Evolutionary conservation across 805 yeast species (phyloP).

Genomic region (Suhomyces kilbournensis): DNA sequence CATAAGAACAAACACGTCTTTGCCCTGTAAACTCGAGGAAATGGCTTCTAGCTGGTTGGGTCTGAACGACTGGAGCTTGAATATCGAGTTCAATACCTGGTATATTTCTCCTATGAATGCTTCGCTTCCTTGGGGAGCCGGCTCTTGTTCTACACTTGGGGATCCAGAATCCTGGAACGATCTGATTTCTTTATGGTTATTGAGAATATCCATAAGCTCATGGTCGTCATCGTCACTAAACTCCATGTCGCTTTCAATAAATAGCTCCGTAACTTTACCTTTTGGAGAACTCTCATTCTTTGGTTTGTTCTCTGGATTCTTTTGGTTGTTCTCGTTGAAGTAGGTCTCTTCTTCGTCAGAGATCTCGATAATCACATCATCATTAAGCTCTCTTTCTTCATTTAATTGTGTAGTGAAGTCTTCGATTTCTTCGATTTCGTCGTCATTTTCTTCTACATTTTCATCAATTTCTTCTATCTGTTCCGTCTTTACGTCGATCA

Average conservation of each 20-base stretch:
- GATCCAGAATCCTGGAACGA: neutral
- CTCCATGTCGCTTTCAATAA: neutral
- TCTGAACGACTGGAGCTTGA: slow-evolving; percentile 67
- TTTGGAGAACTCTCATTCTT: neutral
- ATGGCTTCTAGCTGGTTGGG: slow-evolving; percentile 86
- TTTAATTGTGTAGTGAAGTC: slow-evolving; percentile 39
- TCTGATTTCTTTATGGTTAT: slow-evolving; percentile 11
- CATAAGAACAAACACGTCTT: slow-evolving; percentile 92
- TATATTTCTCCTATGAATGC: slow-evolving; percentile 70
- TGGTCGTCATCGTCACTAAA: slow-evolving; percentile 37
- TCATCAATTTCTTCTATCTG: neutral
- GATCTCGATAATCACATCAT: slow-evolving; percentile 32
- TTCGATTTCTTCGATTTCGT: slow-evolving; percentile 23
- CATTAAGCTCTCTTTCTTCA: slow-evolving; percentile 35
- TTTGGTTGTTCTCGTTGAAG: neutral
- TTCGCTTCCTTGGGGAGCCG: slow-evolving; percentile 29
- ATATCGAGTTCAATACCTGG: slow-evolving; percentile 52
- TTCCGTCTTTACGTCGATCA: neutral
- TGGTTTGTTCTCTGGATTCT: no score
- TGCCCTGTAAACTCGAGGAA: slow-evolving; percentile 68
- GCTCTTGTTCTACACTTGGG: slow-evolving; percentile 16
- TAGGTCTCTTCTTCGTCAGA: slow-evolving; percentile 29
- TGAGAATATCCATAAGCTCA: slow-evolving; percentile 18
- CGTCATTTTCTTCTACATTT: slow-evolving; percentile 14
- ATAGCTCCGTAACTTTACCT: neutral